Percentiles rank a stretch among this genome's conserved stretches.
phyloP scores from a whole-genome alignment of 2,329 filamentous ascomycete genomes.

The Pseudophaeomoniella oleicola region DNA sequence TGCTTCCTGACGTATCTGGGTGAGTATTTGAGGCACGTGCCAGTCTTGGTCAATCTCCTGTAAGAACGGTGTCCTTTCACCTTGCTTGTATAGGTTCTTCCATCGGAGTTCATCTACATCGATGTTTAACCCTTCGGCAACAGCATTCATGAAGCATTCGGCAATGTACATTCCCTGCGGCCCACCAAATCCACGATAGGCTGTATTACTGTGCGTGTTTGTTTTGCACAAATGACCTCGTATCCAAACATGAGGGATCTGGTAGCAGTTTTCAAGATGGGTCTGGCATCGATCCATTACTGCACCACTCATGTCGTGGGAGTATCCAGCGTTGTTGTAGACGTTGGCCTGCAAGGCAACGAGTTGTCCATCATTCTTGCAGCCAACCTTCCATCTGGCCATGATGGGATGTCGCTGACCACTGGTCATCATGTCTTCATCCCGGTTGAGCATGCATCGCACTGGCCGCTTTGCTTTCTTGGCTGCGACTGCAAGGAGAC shows the following conservation, averaged over 20 bases:
- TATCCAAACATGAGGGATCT: conserved; percentile 75
- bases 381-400: conserved; percentile 81
- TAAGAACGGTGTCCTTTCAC: conserved; percentile 79
- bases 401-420: conserved; percentile 92
- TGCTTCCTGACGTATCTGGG: conserved; percentile 68
- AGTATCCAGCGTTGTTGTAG: conserved; percentile 82
- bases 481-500: conserved; percentile 71
- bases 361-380: conserved; percentile 84
- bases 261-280: conserved; percentile 81
- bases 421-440: conserved; percentile 86
- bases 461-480: conserved; percentile 73
- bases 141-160: conserved; percentile 78
- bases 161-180: conserved; percentile 92
- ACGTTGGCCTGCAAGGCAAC: conserved; percentile 80
- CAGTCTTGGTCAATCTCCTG: conserved; percentile 69
- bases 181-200: conserved; percentile 91
- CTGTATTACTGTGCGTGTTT: conserved; percentile 95
- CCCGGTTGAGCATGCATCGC: conserved; percentile 87
- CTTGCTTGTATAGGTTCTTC: conserved; percentile 74
- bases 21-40: conserved; percentile 91
- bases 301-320: conserved; percentile 54
- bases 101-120: conserved; percentile 66
- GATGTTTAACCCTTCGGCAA: conserved; percentile 76
- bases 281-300: conserved; percentile 76
- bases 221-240: conserved; percentile 81